Evolutionary conservation across 257 asterid genomes (phyloP).

Genomic region (Capsicum pubescens): DNA sequence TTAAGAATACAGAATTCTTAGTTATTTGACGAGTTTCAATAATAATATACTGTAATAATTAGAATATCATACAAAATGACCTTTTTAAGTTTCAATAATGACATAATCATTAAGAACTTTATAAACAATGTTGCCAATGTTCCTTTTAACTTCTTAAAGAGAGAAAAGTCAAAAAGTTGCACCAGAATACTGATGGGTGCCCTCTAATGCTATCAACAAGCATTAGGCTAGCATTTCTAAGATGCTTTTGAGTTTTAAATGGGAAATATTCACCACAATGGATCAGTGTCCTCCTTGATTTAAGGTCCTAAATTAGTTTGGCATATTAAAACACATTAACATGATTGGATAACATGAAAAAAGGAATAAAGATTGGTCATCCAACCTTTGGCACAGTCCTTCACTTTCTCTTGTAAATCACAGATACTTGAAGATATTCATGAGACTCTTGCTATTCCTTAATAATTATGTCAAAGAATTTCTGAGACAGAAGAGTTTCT

Average conservation of each 20-base stretch:
- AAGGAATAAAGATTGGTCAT: not conserved
- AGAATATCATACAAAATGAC: not conserved
- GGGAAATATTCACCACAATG: not conserved
- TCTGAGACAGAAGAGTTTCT: not conserved
- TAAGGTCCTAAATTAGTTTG: slow-evolving; percentile 5
- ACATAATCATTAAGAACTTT: not conserved
- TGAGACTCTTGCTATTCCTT: not conserved
- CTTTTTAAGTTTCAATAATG: not conserved
- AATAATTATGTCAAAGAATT: not conserved
- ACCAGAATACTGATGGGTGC: not conserved
- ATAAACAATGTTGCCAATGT: not conserved
- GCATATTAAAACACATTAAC: not conserved
- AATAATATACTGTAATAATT: not conserved
- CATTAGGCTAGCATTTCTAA: slow-evolving; percentile 6
- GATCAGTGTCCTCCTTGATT: not conserved
- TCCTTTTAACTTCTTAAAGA: not conserved
- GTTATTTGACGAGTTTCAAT: not conserved
- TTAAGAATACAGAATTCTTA: not conserved
- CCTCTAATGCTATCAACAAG: not conserved
- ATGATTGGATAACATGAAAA: not conserved
- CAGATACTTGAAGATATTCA: not conserved
- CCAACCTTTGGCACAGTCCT: slow-evolving; percentile 6
- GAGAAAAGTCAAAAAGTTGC: slow-evolving; percentile 9
- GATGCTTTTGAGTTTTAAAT: not conserved
- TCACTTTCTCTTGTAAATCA: not conserved